These are phyloP conservation scores for Penicillium argentinense DNA, from an alignment of 495 filamentous ascomycete genomes.

Conservation along the genomic window DNA sequence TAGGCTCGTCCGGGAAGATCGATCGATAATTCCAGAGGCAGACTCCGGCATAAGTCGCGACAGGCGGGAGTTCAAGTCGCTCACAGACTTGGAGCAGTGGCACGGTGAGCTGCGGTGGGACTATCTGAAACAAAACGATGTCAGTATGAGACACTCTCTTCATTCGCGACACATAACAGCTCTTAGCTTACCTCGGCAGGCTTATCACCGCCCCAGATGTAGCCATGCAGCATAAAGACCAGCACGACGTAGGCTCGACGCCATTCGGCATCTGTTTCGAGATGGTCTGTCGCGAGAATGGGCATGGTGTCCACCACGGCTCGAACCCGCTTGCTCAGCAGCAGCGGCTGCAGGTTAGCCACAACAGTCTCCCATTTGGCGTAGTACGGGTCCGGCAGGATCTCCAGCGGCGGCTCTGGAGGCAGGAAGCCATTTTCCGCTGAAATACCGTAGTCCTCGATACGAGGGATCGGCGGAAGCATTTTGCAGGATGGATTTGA, in stretches of 20 bases:
- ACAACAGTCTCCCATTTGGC: conserved; percentile 85
- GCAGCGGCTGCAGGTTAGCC: conserved; percentile 80
- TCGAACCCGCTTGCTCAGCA: conserved; percentile 78
- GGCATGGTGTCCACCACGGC: conserved; percentile 75
- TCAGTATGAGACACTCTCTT: conserved; percentile 7
- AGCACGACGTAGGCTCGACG: conserved; percentile 85
- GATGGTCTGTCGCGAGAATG: conserved; percentile 73
- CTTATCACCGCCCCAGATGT: conserved; percentile 89
- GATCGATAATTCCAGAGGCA: conserved; percentile 96
- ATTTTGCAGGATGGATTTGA: conserved; percentile 49
- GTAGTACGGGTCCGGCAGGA: conserved; percentile 86
- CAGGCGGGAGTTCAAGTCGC: conserved; percentile 83
- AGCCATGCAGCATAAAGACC: conserved; percentile 85
- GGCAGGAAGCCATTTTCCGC: conserved; percentile 86
- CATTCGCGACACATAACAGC: background rate
- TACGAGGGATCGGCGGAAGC: conserved; percentile 77
- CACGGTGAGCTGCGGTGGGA: conserved; percentile 81
- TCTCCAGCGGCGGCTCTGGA: conserved; percentile 71
- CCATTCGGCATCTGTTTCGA: conserved; percentile 86
- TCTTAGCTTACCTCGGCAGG: conserved; percentile 65
- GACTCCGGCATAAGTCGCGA: conserved; percentile 91
- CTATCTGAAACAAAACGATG: conserved; percentile 50
- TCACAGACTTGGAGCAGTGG: conserved; percentile 77
- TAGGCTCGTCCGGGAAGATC: conserved; percentile 74
- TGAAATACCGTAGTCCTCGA: conserved; percentile 86